phyloP scores from a whole-genome alignment of 2,329 filamentous ascomycete genomes.

The Calonectria pteridis region DNA sequence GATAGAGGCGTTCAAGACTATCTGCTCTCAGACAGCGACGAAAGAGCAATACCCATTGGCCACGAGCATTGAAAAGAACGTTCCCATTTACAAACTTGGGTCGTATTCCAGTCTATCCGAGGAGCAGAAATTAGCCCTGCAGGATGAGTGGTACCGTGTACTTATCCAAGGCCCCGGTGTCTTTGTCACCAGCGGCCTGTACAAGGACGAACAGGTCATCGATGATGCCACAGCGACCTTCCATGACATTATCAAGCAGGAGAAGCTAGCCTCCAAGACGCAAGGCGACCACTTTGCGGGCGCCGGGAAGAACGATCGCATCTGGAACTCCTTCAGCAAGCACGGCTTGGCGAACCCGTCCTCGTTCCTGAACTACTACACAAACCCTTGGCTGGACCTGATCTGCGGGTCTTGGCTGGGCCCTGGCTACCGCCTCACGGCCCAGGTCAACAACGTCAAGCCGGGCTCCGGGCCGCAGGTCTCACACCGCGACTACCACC shows the following conservation, averaged over 20 bases:
- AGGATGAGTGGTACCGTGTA: constrained; percentile 72
- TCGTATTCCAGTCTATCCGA: constrained; percentile 45
- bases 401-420: constrained; percentile 70
- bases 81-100: constrained; percentile 67
- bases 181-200: constrained; percentile 68
- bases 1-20: constrained; percentile 56
- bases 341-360: constrained; percentile 64
- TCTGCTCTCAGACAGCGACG: constrained; percentile 57
- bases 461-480: constrained; percentile 70
- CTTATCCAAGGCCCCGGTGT: constrained; percentile 70
- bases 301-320: constrained; percentile 67
- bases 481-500: constrained; percentile 72
- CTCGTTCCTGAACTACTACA: constrained; percentile 69
- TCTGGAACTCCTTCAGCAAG: constrained; percentile 77
- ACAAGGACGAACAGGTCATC: constrained; percentile 56
- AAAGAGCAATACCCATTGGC: constrained; percentile 61
- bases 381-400: constrained; percentile 68
- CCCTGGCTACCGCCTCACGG: constrained; percentile 69
- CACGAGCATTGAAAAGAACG: constrained; percentile 58
- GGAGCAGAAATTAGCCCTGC: constrained; percentile 53
- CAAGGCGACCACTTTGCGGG: constrained; percentile 73
- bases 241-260: constrained; percentile 60
- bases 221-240: constrained; percentile 62
- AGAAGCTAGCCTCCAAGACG: constrained; percentile 49
- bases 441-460: constrained; percentile 73